Base-by-base conservation (phyloP, 2,329 filamentous ascomycete species). In the Rachicladosporium sp. region DNA sequence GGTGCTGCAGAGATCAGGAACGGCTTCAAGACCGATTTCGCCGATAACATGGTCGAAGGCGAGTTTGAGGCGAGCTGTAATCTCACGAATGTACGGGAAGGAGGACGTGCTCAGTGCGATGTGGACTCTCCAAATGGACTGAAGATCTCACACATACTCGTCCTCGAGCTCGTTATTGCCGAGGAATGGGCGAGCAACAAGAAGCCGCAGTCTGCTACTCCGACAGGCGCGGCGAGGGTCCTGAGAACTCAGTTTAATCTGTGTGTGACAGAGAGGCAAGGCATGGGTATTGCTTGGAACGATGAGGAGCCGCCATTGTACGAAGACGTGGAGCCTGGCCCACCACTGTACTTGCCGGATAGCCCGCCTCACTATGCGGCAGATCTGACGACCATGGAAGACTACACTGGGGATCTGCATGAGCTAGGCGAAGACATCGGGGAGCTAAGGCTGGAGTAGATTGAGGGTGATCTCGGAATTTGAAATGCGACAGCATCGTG, bases 281-380 rank as follows among this genome's bases (percentile, higher is more conserved):
- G 89, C 11, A 74, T 94, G 57, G 88, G 89, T 37, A 88, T 98
- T 52, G 85, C 82, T 50, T 98, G 91, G 89, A 89, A 96, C 51
- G 89, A 95, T 63, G 89, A 98, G 67, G 79, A 84, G 55, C 89
- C 89, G 9, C 89, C 89, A 1, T 76, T 93, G 50, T 98, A 98
- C 63, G 82, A 91, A 61, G 86, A 96, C 56, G 87, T 96, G 32
- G 88, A 89, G 1, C 80, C 78, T 2, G 86, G 81, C 52, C 89
- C 89, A 36, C 89, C 89, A 6, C 62, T 62, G 33, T 71, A 69
- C 49, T 45, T 32, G 50, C 59, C 30, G 32, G 33, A 40, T 10
- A 36, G 36, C 4, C 5, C 31, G 13, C 33, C 34, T 43, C 15
- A 19, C 15, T 19, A 19, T 19, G 35, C 31, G 6, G 40, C 32